Conservation (phyloP, 768 basidiomycete species). For the Pleurotus citrinopileatus region DNA sequence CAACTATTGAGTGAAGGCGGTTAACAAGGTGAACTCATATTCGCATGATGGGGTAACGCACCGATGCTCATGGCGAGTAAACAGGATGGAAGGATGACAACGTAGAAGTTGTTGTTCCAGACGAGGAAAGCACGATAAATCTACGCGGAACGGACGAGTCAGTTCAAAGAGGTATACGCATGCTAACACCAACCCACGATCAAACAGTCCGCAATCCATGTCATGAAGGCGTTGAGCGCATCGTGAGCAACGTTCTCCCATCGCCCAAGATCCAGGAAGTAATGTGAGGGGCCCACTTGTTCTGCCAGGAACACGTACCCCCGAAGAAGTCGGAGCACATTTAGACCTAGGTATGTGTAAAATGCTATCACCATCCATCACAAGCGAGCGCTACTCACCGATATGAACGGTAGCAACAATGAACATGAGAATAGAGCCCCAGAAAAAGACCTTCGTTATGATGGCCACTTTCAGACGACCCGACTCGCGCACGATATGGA, state of each 20-base stretch:
- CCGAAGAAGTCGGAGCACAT: conserved; percentile 17
- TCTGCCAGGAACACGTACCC: conserved; percentile 16
- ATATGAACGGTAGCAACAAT: conserved; percentile 16
- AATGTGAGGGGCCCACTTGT: conserved; percentile 8
- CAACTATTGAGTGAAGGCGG: conserved; percentile 20
- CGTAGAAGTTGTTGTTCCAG: conserved; percentile 31
- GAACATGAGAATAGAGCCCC: conserved; percentile 13
- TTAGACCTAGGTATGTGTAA: conserved; percentile 13
- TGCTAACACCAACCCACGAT: conserved; percentile 8
- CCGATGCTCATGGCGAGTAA: conserved; percentile 30
- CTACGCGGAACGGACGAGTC: background rate
- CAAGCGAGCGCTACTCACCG: conserved; percentile 7
- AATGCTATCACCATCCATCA: background rate
- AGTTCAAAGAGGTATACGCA: background rate
- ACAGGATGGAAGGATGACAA: conserved; percentile 32
- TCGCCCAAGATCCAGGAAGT: conserved; percentile 15
- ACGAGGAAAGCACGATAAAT: conserved; percentile 40
- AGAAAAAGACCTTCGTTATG: conserved; percentile 12
- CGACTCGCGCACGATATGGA: background rate
- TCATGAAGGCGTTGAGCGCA: conserved; percentile 14
- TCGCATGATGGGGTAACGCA: conserved; percentile 10
- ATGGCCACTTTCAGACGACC: background rate
- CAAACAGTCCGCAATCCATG: conserved; percentile 20
- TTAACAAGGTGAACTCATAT: background rate
- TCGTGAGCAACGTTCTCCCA: conserved; percentile 20